Evolutionary conservation across 805 yeast species (phyloP), one percentile per base, ranked within the genome.

Genomic region (Kluyveromyces aestuarii): DNA sequence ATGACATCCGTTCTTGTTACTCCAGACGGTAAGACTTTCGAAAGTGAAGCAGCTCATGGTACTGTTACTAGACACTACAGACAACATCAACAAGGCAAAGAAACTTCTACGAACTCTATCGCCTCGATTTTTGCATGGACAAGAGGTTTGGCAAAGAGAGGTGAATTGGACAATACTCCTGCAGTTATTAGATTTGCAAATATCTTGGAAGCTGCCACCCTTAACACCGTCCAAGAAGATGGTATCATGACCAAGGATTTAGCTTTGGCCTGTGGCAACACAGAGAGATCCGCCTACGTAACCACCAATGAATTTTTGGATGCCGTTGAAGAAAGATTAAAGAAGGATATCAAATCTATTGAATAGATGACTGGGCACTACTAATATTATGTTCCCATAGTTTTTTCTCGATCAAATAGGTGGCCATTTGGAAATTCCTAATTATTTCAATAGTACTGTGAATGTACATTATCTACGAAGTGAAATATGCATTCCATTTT

Each of bases 61-160:
- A 85, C 93, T 16, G 93, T 85, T 53, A 85, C 93, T 33, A 81
- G 93, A 77, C 93, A 85, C 63, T 85, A 72, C 71, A 82, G 91
- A 77, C 85, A 80, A 67, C 80, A 82, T 59, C 91, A 85, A 69
- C 79, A 79, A 61, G 91, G 91, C 53, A 81, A 84, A 63, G 87
- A 83, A 64, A 85, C 93, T 8, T 83, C 90, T 5, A 85, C 93
- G 48, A 85, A 85, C 70, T 84, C 93, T 8, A 85, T 85, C 66
- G 93, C 93, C 5, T 82, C 89, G 17, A 85, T 85, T 50, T 85
- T 84, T 58, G 93, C 93, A 30, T 85, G 93, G 93, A 66, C 89
- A n/a, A 77, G 90, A 69, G 93, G 91, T 63, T 67, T 85, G 48
- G 80, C 81, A 53, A 88, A 84, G 68, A 82, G 93, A 76, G 93